Percentiles rank a stretch among this genome's conserved stretches.
Evolutionary conservation across 139 green algal species (phyloP).

Genomic region (Picochlorum sp.): DNA sequence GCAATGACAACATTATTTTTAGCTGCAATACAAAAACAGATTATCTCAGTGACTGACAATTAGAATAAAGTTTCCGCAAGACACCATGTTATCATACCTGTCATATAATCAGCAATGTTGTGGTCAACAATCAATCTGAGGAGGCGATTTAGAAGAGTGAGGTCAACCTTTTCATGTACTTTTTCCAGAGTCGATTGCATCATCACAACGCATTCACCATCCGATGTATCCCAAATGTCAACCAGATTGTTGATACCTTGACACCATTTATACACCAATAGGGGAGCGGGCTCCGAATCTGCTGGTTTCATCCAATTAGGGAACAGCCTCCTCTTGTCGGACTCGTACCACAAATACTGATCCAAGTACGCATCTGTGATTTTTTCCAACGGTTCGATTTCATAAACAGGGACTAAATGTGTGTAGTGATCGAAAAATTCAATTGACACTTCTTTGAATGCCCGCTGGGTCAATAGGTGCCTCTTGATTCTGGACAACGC

Average conservation of each 20-base stretch:
- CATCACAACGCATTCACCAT: constrained; percentile 98
- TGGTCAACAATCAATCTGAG: constrained; percentile 96
- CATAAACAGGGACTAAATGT: constrained; percentile 96
- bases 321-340: constrained; percentile 95
- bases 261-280: constrained; percentile 99
- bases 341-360: constrained; percentile 70
- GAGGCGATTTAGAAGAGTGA: constrained; percentile 95
- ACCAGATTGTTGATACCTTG: constrained; percentile 89
- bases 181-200: constrained; percentile 93
- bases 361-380: constrained; percentile 99
- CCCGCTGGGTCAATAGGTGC: constrained; percentile 93
- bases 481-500: constrained; percentile 96
- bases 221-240: constrained; percentile 89
- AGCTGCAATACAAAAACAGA: constrained; percentile 4
- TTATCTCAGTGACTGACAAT: background rate
- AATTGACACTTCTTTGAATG: constrained; percentile 94
- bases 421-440: constrained; percentile 92
- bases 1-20: constrained; percentile 63
- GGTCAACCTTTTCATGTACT: constrained; percentile 98
- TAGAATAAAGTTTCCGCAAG: too few relatives aligned
- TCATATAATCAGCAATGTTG: constrained; percentile 99
- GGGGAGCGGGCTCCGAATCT: constrained; percentile 90
- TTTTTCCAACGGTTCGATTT: constrained; percentile 99
- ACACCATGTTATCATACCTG: too few relatives aligned
- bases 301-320: constrained; percentile 98